Conservation (phyloP, 2,329 filamentous ascomycete genomes). For the Cytospora piceae region DNA sequence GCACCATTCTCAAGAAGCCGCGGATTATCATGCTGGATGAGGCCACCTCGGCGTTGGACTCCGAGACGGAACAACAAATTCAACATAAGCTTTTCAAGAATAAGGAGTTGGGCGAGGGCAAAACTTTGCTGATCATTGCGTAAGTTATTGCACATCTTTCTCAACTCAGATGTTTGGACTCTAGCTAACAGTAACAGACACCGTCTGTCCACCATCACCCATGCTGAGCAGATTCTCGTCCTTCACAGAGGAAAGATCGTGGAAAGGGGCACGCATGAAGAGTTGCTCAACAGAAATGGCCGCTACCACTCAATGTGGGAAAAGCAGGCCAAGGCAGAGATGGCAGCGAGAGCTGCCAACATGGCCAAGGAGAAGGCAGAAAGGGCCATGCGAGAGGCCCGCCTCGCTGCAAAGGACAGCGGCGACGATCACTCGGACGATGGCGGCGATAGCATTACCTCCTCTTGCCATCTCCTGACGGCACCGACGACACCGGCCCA, state of each 20-base stretch:
- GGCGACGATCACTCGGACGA: constrained; percentile 48
- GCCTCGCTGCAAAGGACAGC: constrained; percentile 47
- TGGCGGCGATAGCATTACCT: constrained; percentile 51
- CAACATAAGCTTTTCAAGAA: constrained; percentile 69
- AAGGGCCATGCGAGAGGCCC: constrained; percentile 54
- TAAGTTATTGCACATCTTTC: constrained; percentile 50
- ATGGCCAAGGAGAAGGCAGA: constrained; percentile 47
- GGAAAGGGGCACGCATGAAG: constrained; percentile 78
- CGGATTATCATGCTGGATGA: constrained; percentile 74
- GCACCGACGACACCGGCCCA: constrained; percentile 39
- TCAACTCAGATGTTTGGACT: neutral
- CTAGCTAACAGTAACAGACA: constrained; percentile 54
- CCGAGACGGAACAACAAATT: constrained; percentile 62
- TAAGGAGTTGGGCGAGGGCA: constrained; percentile 71
- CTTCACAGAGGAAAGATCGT: constrained; percentile 75
- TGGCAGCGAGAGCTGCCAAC: constrained; percentile 64
- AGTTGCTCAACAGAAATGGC: constrained; percentile 71
- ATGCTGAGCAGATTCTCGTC: constrained; percentile 83
- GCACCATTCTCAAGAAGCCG: constrained; percentile 70
- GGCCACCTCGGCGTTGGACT: constrained; percentile 70
- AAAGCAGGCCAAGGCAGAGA: constrained; percentile 81
- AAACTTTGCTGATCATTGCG: constrained; percentile 95
- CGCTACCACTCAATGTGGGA: constrained; percentile 87
- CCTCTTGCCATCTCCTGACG: constrained; percentile 47
- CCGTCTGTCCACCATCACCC: constrained; percentile 82